Evolutionary conservation across 768 basidiomycete species (phyloP), one percentile per base, ranked within the genome.

Genomic region (Hericium erinaceus): DNA sequence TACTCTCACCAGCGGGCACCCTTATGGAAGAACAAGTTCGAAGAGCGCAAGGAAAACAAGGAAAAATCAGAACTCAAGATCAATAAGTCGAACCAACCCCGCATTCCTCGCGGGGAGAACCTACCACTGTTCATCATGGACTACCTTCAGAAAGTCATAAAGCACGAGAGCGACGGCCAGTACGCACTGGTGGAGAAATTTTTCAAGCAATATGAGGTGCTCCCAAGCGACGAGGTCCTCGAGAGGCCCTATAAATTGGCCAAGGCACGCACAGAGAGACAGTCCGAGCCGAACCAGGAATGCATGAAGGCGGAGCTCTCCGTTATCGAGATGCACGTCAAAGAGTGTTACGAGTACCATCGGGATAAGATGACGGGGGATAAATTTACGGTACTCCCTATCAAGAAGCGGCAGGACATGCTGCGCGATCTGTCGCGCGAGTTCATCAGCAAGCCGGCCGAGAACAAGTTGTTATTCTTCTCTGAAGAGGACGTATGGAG

Each of bases 361-460:
- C 51, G 55, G 11, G 40, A 39, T 13, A 26, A 54, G 18, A 55
- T 53, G 28, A 39, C 37, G n/a, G 26, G 61, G 53, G 1, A 26
- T 41, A 38, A n/a, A 22, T 80, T 81, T 62, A 75, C 76, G 2
- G 58, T 60, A 0, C 64, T 67, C 6, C 64, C 68, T 1, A 82
- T 82, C 52, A 74, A 78, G 61, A 51, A 52, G 10, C 73, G 81
- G 7, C 81, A 83, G 59, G 79, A 83, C 58, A 63, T 68, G 11
- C 64, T 81, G 5, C 75, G 81, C 16, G 50, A 58, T 4, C 61
- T 79, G 28, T 80, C 82, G 1, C 65, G 66, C 51, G 61, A 66
- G n/a, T 82, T 81, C 59, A 58, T 64, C 9, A 62, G 68, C 10
- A 60, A 53, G 6, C 79, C 78, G 0, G 46, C 56, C 5, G 61